phyloP scores from a whole-genome alignment of 441 rosid species.

The Pelargonium citronellum region DNA sequence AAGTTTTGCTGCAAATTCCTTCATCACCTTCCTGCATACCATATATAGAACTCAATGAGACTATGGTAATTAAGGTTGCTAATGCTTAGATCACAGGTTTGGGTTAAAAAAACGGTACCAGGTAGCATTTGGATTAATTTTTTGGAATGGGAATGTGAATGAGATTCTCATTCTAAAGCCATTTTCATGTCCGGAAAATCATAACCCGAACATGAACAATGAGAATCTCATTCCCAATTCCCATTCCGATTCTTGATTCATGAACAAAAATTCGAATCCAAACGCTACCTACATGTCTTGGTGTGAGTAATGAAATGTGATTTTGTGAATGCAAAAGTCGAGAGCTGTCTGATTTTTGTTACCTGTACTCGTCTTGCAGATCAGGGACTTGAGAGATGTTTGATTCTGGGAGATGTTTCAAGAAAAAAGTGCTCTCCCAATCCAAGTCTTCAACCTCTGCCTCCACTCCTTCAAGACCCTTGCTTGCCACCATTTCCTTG shows the following conservation, averaged over 20 bases:
- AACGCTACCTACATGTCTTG: neutral
- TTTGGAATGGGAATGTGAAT: neutral
- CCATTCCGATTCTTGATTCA: no score
- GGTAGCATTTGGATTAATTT: neutral
- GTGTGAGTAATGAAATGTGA: neutral
- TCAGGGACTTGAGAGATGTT: conserved; percentile 63
- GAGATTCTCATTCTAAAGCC: no score
- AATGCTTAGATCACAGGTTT: no score
- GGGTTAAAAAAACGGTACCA: no score
- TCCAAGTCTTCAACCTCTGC: conserved; percentile 70
- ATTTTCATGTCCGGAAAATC: no score
- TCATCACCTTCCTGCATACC: conserved; percentile 52
- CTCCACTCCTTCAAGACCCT: conserved; percentile 50
- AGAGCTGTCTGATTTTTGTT: neutral
- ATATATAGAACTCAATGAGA: neutral
- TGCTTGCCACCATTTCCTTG: conserved; percentile 56
- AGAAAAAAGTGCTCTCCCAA: conserved; percentile 80
- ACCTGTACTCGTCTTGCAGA: conserved; percentile 72
- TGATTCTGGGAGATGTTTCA: conserved; percentile 70
- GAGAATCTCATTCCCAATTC: no score
- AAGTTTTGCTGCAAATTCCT: conserved; percentile 54
- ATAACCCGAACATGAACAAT: no score
- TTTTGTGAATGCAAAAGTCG: neutral
- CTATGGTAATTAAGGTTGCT: no score
- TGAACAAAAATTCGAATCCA: no score